Evolutionary conservation across 2,329 filamentous ascomycete genomes (phyloP).

Genomic region (Nothophaeocryptopus gaeumannii): DNA sequence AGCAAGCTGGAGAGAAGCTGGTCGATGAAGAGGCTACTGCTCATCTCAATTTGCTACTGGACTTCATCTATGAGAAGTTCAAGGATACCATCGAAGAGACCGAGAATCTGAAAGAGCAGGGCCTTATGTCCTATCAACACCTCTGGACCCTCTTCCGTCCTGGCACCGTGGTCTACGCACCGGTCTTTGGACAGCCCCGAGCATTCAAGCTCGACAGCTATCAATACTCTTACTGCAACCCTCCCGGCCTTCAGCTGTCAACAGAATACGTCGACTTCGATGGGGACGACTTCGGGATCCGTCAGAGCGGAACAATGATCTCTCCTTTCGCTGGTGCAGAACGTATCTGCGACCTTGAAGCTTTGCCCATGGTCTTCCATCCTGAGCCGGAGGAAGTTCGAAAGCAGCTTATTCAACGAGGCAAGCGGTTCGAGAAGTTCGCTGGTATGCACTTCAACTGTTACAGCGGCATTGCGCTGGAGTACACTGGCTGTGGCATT

Average conservation of each 20-base stretch:
- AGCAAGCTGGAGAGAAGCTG: slow-evolving; percentile 20
- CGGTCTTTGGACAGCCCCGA: slow-evolving; percentile 31
- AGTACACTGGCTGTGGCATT: slow-evolving; percentile 19
- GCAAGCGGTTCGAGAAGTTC: slow-evolving; percentile 25
- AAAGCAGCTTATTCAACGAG: slow-evolving; percentile 25
- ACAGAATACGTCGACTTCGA: slow-evolving; percentile 37
- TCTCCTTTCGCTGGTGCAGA: slow-evolving; percentile 24
- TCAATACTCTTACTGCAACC: slow-evolving; percentile 26
- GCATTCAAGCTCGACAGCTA: slow-evolving; percentile 32
- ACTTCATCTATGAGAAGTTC: slow-evolving; percentile 29
- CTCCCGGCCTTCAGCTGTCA: slow-evolving; percentile 28
- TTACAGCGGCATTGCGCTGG: slow-evolving; percentile 29
- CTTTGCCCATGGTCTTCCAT: slow-evolving; percentile 26
- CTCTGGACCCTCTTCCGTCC: slow-evolving; percentile 48
- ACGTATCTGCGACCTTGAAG: slow-evolving; percentile 26
- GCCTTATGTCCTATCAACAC: slow-evolving; percentile 37
- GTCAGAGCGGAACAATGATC: slow-evolving; percentile 13
- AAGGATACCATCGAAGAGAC: slow-evolving; percentile 33
- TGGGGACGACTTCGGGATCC: slow-evolving; percentile 31
- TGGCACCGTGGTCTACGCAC: slow-evolving; percentile 27
- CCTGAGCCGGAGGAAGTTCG: slow-evolving; percentile 15
- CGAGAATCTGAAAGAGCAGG: slow-evolving; percentile 29
- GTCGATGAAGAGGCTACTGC: slow-evolving; percentile 31
- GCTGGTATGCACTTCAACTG: slow-evolving; percentile 31
- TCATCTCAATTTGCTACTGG: slow-evolving; percentile 35